Base-by-base conservation (phyloP, 2,329 filamentous ascomycete genomes). In the Apiospora pterosperma region DNA sequence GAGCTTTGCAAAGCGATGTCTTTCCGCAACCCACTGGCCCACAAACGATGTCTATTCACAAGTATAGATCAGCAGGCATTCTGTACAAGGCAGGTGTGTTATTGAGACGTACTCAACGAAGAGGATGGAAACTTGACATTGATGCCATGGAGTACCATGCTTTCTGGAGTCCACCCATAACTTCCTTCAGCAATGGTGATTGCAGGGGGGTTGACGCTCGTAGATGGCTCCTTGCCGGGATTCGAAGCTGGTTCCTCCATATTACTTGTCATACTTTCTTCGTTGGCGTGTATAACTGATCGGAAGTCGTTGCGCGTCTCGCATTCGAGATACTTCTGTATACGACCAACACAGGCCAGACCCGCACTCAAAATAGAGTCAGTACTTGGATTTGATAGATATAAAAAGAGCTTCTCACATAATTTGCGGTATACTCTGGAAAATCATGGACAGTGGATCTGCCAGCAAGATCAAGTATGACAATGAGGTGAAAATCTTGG, bases 21-120 rank as follows among this genome's bases (percentile, higher is more conserved):
- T 84, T 84, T 0, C 81, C 81, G 1, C 77, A 78, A 0, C 77
- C 82, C 4, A 83, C 72, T 1, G 80, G 79, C 0, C 81, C 81
- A 11, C 80, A 70, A 0, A 83, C 67, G 4, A 83, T 73, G 36
- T 59, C 48, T 55, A 2, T 5, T 52, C 14, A 52, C 12, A 28
- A 36, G 5, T 4, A 23, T 4, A 10, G 74, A n/a, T 55, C n/a
- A 55, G 48, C 48, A 3, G 34, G 28, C 7, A 11, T 31, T 21
- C 8, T 21, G 21, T 8, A 28, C 3, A 11, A 3, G 21, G 16
- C 16, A n/a, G 19, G 4, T 34, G 1, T 55, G 1, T 2, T 12
- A n/a, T 16, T 3, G 16, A 10, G 8, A 34, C 48, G 7, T 34
- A 55, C 48, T 79, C 10, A 83, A 72, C 4, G 75, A 68, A 4